Evolutionary conservation across 371 early-diverging fungal species (phyloP).

Genomic region (Parasitella parasitica): DNA sequence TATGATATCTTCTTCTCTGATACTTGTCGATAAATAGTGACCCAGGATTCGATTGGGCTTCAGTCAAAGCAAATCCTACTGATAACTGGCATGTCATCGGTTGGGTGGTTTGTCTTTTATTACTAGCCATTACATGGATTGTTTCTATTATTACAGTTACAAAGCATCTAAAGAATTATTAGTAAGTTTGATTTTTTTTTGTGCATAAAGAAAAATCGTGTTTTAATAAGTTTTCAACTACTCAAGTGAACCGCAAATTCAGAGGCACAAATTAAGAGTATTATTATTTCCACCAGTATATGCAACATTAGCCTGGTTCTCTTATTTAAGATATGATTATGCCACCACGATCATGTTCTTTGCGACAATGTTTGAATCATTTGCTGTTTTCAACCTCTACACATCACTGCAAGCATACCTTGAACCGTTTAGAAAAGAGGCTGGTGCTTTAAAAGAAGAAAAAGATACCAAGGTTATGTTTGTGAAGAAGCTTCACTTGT

Average conservation of each 20-base stretch:
- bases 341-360: conserved; percentile 51
- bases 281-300: conserved; percentile 47
- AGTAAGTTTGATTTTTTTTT: conserved; percentile 25
- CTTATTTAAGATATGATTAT: conserved; percentile 46
- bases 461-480: conserved; percentile 37
- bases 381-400: conserved; percentile 50
- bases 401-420: conserved; percentile 45
- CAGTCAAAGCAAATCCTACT: conserved; percentile 12
- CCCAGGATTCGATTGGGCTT: conserved; percentile 22
- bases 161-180: conserved; percentile 41
- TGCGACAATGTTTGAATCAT: conserved; percentile 48
- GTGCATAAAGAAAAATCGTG: too few species aligned
- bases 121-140: conserved; percentile 42
- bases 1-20: too few species aligned
- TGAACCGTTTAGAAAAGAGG: conserved; percentile 40
- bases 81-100: conserved; percentile 50
- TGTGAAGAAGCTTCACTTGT: conserved; percentile 36
- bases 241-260: conserved; percentile 38
- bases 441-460: conserved; percentile 28
- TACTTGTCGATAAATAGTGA: not conserved
- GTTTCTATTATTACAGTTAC: conserved; percentile 23
- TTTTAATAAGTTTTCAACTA: not conserved
- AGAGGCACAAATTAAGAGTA: conserved; percentile 49
- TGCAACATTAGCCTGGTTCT: conserved; percentile 44
- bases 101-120: conserved; percentile 37